These are phyloP conservation scores for Chenopodium berlandieri DNA, from an alignment of 148 eudicot genomes.

Conservation along the genomic window DNA sequence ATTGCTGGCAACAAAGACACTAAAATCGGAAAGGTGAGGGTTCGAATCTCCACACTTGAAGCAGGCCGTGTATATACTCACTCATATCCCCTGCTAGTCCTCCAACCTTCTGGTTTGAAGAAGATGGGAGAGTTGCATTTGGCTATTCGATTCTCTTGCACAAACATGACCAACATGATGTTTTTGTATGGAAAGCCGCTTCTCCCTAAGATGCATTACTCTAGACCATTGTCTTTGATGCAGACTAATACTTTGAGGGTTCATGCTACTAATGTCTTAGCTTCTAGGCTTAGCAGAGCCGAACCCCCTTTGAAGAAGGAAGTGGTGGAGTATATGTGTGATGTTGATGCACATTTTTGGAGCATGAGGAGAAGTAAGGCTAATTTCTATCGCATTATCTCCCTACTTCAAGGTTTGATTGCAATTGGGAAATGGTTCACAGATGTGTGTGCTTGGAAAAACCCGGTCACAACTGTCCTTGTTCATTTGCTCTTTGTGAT, in stretches of 20 bases:
- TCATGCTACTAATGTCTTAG: conserved; percentile 58
- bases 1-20: conserved; percentile 45
- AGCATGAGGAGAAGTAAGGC: conserved; percentile 93
- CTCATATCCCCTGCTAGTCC: conserved; percentile 70
- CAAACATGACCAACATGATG: conserved; percentile 59
- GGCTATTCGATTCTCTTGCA: conserved; percentile 81
- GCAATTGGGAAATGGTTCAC: conserved; percentile 63
- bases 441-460: conserved; percentile 72
- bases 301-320: conserved; percentile 78
- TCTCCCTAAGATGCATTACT: conserved; percentile 84
- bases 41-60: conserved; percentile 82
- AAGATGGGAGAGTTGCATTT: conserved; percentile 89
- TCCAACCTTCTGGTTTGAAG: conserved; percentile 76
- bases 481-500: conserved; percentile 63
- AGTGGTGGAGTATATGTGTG: conserved; percentile 79
- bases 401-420: conserved; percentile 52
- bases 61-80: conserved; percentile 85
- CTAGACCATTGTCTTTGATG: conserved; percentile 48
- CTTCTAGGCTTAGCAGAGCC: conserved; percentile 64
- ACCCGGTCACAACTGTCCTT: conserved; percentile 59
- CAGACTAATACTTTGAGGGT: conserved; percentile 57
- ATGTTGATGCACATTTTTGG: conserved; percentile 77
- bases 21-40: conserved; percentile 68
- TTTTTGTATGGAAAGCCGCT: conserved; percentile 56
- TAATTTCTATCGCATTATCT: conserved; percentile 58